These are phyloP conservation scores for Dothideomycetidae sp. DNA, from an alignment of 2,329 filamentous ascomycete species.

Conservation along the genomic window DNA sequence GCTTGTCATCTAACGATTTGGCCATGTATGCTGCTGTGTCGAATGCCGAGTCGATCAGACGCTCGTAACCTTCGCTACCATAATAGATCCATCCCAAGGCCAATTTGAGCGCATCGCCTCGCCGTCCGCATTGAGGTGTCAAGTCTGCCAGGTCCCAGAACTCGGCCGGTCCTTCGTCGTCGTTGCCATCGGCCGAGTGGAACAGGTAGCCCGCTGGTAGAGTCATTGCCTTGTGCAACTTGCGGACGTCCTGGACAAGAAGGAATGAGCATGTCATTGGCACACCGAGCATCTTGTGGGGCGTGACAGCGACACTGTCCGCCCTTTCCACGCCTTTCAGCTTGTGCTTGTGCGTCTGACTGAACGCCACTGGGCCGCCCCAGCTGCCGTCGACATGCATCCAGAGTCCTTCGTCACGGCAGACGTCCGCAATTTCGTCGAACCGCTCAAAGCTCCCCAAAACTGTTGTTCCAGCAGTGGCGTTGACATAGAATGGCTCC, in stretches of 20 bases:
- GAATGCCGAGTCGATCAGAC: slow-evolving; percentile 53
- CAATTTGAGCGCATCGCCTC: slow-evolving; percentile 74
- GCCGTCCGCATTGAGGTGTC: slow-evolving; percentile 82
- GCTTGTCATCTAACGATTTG: slow-evolving; percentile 37
- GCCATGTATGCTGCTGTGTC: slow-evolving; percentile 56
- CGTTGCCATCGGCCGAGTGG: slow-evolving; percentile 25
- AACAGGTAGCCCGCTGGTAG: slow-evolving; percentile 65
- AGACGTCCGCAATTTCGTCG: slow-evolving; percentile 52
- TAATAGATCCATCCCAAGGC: slow-evolving; percentile 85
- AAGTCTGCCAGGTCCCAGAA: slow-evolving; percentile 84
- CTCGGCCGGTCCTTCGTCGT: slow-evolving; percentile 30
- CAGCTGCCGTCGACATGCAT: slow-evolving; percentile 85
- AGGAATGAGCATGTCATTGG: slow-evolving; percentile 87
- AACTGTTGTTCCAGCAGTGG: slow-evolving; percentile 89
- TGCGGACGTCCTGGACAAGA: slow-evolving; percentile 57
- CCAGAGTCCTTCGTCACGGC: slow-evolving; percentile 63
- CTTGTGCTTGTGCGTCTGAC: slow-evolving; percentile 45
- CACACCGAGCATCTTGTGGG: slow-evolving; percentile 93
- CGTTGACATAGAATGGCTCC: slow-evolving; percentile 88
- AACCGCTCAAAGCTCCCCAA: slow-evolving; percentile 81
- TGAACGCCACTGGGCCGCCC: slow-evolving; percentile 78
- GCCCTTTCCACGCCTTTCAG: slow-evolving; percentile 59
- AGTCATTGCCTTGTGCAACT: slow-evolving; percentile 75
- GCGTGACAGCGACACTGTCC: slow-evolving; percentile 74
- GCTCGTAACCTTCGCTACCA: slow-evolving; percentile 57